phyloP scores from a whole-genome alignment of 345 rosid genomes.

The Linum lewisii region DNA sequence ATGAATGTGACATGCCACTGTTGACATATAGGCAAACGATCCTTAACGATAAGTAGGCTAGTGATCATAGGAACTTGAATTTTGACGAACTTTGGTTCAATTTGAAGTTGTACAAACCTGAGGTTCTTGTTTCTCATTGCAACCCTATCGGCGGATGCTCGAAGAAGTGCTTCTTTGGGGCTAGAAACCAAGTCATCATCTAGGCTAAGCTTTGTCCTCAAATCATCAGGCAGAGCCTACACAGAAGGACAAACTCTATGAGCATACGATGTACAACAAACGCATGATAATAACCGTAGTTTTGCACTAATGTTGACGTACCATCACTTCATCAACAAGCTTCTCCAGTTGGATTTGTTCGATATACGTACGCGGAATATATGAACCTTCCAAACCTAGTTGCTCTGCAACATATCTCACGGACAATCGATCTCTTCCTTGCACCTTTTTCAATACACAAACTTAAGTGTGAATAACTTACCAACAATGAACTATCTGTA shows the following conservation, averaged over 20 bases:
- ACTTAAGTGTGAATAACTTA: background rate
- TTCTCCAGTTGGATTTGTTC: slow-evolving; percentile 89
- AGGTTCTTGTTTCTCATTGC: slow-evolving; percentile 61
- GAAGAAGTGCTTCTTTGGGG: slow-evolving; percentile 68
- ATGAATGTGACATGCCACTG: slow-evolving; percentile 89
- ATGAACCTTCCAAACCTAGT: slow-evolving; percentile 78
- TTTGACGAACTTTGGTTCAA: too few species aligned
- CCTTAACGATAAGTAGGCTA: too few species aligned
- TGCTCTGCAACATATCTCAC: slow-evolving; percentile 59
- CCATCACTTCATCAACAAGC: slow-evolving; percentile 79
- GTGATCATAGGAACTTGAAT: too few species aligned
- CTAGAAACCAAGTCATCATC: slow-evolving; percentile 78
- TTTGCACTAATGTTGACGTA: slow-evolving; percentile 20
- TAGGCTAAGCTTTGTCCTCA: slow-evolving; percentile 69
- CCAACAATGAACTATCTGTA: background rate
- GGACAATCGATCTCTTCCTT: slow-evolving; percentile 75
- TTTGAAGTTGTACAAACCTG: slow-evolving; percentile 41
- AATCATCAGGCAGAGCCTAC: slow-evolving; percentile 80
- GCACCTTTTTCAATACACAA: slow-evolving; percentile 54
- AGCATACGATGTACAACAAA: slow-evolving; percentile 6
- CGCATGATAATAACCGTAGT: background rate
- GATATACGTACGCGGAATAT: slow-evolving; percentile 71
- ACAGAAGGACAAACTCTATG: slow-evolving; percentile 9
- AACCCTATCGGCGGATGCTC: slow-evolving; percentile 61
- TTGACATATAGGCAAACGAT: slow-evolving; percentile 13